These are phyloP conservation scores for Luzula sylvatica DNA, from an alignment of 176 grass and related monocot genomes.

Conservation along the genomic window DNA sequence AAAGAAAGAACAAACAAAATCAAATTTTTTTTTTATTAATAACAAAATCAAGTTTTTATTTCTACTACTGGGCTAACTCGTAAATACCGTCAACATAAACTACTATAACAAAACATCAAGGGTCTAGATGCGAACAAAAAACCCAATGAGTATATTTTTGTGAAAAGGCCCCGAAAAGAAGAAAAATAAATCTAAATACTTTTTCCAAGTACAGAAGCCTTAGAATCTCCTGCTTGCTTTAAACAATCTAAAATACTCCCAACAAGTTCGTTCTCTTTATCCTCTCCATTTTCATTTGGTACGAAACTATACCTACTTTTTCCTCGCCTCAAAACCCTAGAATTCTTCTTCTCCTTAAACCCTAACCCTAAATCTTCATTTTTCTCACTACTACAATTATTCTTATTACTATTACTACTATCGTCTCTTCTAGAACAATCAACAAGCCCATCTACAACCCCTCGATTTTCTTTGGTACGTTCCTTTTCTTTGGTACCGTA, in stretches of 20 bases:
- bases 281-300: background rate
- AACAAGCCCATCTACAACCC: conserved; percentile 7
- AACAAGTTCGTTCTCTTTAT: conserved; percentile 11
- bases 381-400: no score
- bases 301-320: conserved; percentile 18
- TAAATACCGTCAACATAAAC: no score
- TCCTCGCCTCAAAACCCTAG: background rate
- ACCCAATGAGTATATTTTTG: no score
- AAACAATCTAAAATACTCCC: conserved; percentile 11
- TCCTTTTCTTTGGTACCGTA: background rate
- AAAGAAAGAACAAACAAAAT: no score
- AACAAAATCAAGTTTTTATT: no score
- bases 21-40: no score
- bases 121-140: no score
- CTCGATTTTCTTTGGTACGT: background rate
- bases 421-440: conserved; percentile 9
- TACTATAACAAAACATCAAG: no score
- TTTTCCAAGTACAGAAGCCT: background rate
- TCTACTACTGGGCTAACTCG: no score
- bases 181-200: background rate
- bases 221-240: conserved; percentile 2
- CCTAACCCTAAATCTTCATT: background rate
- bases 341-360: background rate
- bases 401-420: background rate
- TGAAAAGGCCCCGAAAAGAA: background rate